phyloP scores from a whole-genome alignment of 2,329 filamentous ascomycete species.

The Ascochyta fabae region DNA sequence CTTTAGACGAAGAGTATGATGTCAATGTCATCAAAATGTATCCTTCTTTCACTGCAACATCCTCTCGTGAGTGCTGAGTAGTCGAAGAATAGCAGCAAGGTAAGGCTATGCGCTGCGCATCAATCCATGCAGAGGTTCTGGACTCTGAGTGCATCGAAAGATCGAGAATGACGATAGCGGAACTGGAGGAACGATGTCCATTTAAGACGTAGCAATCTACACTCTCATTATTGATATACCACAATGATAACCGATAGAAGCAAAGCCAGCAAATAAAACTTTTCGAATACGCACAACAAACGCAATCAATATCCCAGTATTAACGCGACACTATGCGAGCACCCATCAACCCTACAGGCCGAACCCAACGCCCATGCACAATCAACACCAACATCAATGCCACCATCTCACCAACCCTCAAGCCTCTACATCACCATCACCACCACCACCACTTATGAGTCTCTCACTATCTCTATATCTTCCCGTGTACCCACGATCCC shows the following conservation, averaged over 20 bases:
- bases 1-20: neutral
- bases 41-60: neutral
- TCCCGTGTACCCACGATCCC: neutral
- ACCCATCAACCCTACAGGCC: neutral
- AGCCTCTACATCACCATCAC: neutral
- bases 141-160: neutral
- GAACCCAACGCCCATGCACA: too few relatives aligned
- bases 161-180: neutral
- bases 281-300: too few relatives aligned
- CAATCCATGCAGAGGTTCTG: conserved; percentile 1
- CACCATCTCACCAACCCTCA: conserved; percentile 1
- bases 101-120: conserved; percentile 3
- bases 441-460: neutral
- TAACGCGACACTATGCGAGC: neutral
- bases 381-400: neutral
- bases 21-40: neutral
- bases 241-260: neutral
- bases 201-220: neutral
- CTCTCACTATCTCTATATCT: neutral
- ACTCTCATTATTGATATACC: too few relatives aligned
- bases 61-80: neutral
- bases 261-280: neutral
- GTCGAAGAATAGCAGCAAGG: conserved; percentile 4
- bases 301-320: neutral
- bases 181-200: neutral